Evolutionary conservation across 1,284 basidiomycete genomes (phyloP).

Genomic region (Termitomyces sp.): DNA sequence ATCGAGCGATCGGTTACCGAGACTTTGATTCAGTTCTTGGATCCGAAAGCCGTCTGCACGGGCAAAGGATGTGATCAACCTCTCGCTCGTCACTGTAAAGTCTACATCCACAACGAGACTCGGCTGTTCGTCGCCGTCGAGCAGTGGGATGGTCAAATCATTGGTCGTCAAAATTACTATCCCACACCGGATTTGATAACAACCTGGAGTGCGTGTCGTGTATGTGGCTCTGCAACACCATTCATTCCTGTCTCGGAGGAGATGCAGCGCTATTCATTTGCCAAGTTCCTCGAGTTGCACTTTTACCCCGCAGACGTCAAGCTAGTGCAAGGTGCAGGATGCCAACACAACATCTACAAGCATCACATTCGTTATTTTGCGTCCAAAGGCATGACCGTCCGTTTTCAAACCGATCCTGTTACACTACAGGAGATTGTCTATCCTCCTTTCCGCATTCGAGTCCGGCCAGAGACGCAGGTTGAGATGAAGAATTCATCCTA

Average conservation of each 20-base stretch:
- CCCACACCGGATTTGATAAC: constrained; percentile 74
- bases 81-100: constrained; percentile 79
- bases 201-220: constrained; percentile 89
- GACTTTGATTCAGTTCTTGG: constrained; percentile 60
- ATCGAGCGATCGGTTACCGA: constrained; percentile 79
- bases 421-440: constrained; percentile 83
- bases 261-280: constrained; percentile 91
- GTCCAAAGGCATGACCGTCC: constrained; percentile 77
- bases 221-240: constrained; percentile 78
- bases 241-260: constrained; percentile 90
- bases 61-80: constrained; percentile 83
- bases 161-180: constrained; percentile 44
- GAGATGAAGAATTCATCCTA: constrained; percentile 90
- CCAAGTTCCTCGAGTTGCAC: constrained; percentile 88
- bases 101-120: constrained; percentile 87
- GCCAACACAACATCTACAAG: constrained; percentile 91
- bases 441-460: constrained; percentile 83
- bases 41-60: constrained; percentile 72
- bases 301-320: constrained; percentile 86
- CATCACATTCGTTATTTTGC: constrained; percentile 95
- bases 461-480: constrained; percentile 82
- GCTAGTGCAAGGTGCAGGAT: constrained; percentile 78
- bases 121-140: constrained; percentile 83
- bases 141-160: constrained; percentile 78
- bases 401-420: constrained; percentile 86